Base-by-base conservation (phyloP, 352 stramenopile genomes). In the Phytophthora meadii region DNA sequence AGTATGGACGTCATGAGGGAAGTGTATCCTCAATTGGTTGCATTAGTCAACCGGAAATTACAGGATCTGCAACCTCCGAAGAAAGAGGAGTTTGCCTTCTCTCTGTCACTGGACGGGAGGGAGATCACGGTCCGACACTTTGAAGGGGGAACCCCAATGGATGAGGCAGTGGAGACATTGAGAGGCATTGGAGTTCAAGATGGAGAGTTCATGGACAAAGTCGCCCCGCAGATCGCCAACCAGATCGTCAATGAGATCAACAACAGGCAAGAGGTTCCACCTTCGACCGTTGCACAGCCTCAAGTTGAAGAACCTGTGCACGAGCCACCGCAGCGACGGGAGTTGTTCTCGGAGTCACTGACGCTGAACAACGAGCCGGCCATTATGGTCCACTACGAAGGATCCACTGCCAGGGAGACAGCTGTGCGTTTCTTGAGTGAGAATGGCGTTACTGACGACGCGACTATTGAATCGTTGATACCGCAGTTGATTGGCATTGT, bases 341-440 rank as follows among this genome's bases (percentile, higher is more conserved):
- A 94, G 47, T 54, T 91, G 36, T 93, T 93, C 39, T 90, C 84
- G 12, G 73, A 93, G 30, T 79, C 82, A 11, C 36, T 94, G 25
- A 90, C 75, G 24, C 36, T 93, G 30, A 81, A 84, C 49, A 67
- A 83, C 25, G 72, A 76, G 14, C 48, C 76, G 0, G 64, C 62
- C 0, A 55, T 92, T 34, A 75, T 94, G 28, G 72, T 88, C 7
- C 84, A 94, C 57, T 78, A 84, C 42, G 82, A 92, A 47, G 79
- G 82, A 6, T 74, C 59, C n/a, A 88, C 81, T 0, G 72, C 84
- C 24, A 69, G 72, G 2, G 81, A 94, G 56, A 85, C 77, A 12
- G 86, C 84, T 5, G 51, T 82, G 32, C 69, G 67, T 6, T 94
- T 93, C 34, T 65, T 94, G 30, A 65, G 56, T 27, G 74, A 87